These are phyloP conservation scores for Nannochloropsis gaditana DNA, from an alignment of 108 stramenopile species.

Conservation along the genomic window DNA sequence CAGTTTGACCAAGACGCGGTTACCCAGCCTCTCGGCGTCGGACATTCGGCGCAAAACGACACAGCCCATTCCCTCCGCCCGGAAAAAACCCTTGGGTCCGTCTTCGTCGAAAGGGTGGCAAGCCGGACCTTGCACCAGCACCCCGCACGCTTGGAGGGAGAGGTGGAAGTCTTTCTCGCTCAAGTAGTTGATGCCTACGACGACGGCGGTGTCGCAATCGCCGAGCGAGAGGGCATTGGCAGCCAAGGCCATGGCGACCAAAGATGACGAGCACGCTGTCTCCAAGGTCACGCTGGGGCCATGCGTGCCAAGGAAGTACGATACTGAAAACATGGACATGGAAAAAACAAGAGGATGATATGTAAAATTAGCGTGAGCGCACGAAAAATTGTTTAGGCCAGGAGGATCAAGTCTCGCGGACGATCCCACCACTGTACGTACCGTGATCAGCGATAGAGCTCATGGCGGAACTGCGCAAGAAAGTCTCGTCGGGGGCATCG, in stretches of 20 bases:
- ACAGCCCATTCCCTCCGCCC: constrained; percentile 13
- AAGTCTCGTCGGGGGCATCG: constrained; percentile 14
- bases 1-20: constrained; percentile 16
- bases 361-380: background rate
- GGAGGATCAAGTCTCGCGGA: no score
- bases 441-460: constrained; percentile 3
- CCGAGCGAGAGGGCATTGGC: background rate
- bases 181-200: constrained; percentile 18
- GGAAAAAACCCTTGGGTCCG: constrained; percentile 4
- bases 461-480: constrained; percentile 9
- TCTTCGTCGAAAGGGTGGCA: background rate
- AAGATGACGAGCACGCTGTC: constrained; percentile 17
- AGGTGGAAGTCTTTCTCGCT: constrained; percentile 16
- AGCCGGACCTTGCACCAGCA: background rate
- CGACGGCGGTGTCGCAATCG: constrained; percentile 18
- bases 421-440: background rate
- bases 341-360: background rate
- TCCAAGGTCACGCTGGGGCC: constrained; percentile 21
- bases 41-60: background rate
- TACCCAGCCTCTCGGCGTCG: background rate
- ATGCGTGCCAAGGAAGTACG: background rate
- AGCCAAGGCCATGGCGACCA: constrained; percentile 21
- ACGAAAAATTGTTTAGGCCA: no score
- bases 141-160: background rate
- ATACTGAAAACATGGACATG: background rate